phyloP scores from a whole-genome alignment of 805 yeast genomes.

The Wickerhamomyces canadensis region DNA sequence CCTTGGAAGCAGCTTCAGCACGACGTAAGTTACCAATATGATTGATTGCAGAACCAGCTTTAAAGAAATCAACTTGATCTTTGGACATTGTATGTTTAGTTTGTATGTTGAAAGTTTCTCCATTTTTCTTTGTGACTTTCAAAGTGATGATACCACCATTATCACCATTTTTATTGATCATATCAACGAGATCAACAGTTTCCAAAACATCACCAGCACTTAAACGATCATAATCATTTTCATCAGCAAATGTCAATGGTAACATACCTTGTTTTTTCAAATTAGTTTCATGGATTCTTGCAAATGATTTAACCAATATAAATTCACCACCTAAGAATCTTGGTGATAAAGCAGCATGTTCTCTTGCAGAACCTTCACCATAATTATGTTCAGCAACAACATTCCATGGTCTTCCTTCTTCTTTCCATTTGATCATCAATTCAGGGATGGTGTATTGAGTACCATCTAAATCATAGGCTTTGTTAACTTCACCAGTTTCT shows the following conservation, averaged over 20 bases:
- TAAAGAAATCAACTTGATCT: constrained; percentile 94
- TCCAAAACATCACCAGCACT: constrained; percentile 72
- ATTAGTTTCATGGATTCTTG: constrained; percentile 97
- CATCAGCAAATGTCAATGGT: constrained; percentile 89
- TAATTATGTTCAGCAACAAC: constrained; percentile 97
- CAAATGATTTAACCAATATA: constrained; percentile 89
- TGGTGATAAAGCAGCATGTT: constrained; percentile 96
- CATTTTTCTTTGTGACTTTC: constrained; percentile 69
- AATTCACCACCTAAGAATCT: constrained; percentile 89
- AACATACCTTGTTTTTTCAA: constrained; percentile 97
- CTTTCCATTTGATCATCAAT: constrained; percentile 92
- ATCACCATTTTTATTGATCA: constrained; percentile 77
- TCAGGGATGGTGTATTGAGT: constrained; percentile 82
- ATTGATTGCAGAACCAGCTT: constrained; percentile 96
- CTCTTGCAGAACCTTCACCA: constrained; percentile 99
- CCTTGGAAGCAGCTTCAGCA: constrained; percentile 22
- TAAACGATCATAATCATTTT: constrained; percentile 79
- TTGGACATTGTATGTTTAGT: constrained; percentile 95
- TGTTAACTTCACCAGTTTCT: constrained; percentile 95
- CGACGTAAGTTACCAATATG: constrained; percentile 64
- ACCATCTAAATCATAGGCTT: constrained; percentile 83
- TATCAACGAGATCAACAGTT: constrained; percentile 67
- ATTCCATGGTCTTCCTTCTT: constrained; percentile 79
- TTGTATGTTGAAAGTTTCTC: constrained; percentile 61
- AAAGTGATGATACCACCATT: constrained; percentile 79